Evolutionary conservation across 2,329 filamentous ascomycete species (phyloP), one percentile per base, ranked within the genome.

Genomic region (Plectosphaerella plurivora): DNA sequence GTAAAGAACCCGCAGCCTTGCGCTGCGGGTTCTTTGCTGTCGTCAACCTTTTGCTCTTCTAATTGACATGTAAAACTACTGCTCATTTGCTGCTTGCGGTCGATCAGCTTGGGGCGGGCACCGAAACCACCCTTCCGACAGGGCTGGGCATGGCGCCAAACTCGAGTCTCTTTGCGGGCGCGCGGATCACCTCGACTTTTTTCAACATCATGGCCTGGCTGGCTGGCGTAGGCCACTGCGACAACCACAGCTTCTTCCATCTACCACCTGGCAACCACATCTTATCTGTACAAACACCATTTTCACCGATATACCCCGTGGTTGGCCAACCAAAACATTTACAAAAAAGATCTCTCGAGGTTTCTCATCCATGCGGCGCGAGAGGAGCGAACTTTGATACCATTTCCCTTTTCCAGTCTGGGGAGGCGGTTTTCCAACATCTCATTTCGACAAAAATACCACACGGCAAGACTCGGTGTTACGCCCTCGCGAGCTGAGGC

Each of bases 201-300:
- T 33, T 20, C 41, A 44, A 44, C n/a, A 18, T 18, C 69, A 61
- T 41, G 64, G 60, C 65, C 57, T 56, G 61, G 57, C 59, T 45
- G 4, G 50, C 50, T 48, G 56, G 50, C 52, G 53, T 55, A 58
- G 62, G 61, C 63, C 47, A 41, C 36, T 33, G 36, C 57, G 54
- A 60, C 61, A 33, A 33, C 22, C 28, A 33, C 28, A 66, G 64
- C 60, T 67, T 63, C 64, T 61, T 64, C 57, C 59, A 58, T 59
- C 58, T 55, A 16, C 45, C 50, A 16, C 45, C 50, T 57, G 54
- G 53, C 55, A 59, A 53, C 55, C 51, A 57, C 50, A 59, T 54
- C 63, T 64, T 65, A 63, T 65, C 63, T 77, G 73, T 77, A 77
- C 63, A 76, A 77, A 75, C 68, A 76, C 70, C 67, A 22, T 33